A percentile compares a stretch with the other conserved stretches of the same genome.
These are phyloP conservation scores for Talaromyces sp. DNA, from an alignment of 2,329 filamentous ascomycete genomes.

Conservation along the genomic window DNA sequence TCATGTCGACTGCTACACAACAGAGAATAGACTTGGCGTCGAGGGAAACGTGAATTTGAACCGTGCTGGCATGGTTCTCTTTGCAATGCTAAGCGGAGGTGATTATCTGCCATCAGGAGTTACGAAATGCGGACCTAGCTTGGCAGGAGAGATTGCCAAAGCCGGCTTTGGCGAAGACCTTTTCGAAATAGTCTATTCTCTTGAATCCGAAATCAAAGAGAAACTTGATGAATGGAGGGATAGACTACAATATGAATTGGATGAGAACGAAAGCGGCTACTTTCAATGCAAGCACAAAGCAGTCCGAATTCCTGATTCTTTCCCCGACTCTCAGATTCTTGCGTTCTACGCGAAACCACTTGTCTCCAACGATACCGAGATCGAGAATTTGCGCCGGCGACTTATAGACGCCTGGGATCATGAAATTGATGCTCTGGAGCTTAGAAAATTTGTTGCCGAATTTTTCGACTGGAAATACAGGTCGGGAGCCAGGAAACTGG, in stretches of 20 bases:
- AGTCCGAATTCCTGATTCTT: conserved; percentile 70
- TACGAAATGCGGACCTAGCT: conserved; percentile 77
- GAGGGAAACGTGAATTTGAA: conserved; percentile 51
- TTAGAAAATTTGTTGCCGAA: conserved; percentile 71
- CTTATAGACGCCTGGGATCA: conserved; percentile 55
- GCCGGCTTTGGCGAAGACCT: conserved; percentile 80
- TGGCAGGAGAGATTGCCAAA: conserved; percentile 83
- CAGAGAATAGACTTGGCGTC: conserved; percentile 51
- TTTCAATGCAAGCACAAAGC: conserved; percentile 74
- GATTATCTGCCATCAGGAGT: conserved; percentile 90
- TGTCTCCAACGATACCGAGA: conserved; percentile 60
- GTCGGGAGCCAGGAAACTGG: conserved; percentile 76
- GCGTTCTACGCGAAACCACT: conserved; percentile 84
- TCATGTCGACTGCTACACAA: conserved; percentile 79
- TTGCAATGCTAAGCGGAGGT: conserved; percentile 91
- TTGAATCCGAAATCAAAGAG: conserved; percentile 22
- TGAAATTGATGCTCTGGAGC: conserved; percentile 58
- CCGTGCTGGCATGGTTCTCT: conserved; percentile 83
- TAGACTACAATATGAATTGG: conserved; percentile 67
- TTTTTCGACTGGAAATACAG: conserved; percentile 82
- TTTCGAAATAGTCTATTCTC: conserved; percentile 55
- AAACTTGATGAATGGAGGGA: conserved; percentile 65
- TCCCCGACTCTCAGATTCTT: conserved; percentile 74
- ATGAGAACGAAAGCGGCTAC: conserved; percentile 75
- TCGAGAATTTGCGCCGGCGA: conserved; percentile 51